Evolutionary conservation across 768 basidiomycete genomes (phyloP), one percentile per base, ranked within the genome.

Genomic region (Lepiota venenata): DNA sequence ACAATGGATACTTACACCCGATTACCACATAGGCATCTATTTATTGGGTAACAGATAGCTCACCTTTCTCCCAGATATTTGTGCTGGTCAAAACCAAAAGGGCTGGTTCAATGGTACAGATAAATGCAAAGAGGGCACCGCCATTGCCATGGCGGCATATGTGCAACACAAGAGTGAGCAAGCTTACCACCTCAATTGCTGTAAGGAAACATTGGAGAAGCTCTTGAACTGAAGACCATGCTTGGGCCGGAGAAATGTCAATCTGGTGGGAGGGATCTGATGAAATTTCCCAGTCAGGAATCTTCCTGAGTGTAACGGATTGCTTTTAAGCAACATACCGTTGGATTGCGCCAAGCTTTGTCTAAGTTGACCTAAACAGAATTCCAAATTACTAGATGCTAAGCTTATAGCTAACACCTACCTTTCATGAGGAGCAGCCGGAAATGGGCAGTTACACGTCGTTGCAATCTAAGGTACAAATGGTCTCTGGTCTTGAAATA

Each of bases 11-110:
- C 52, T 53, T 29, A 8, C 3, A 29, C 27, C 3, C 8, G 9
- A 22, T 7, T 3, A 4, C n/a, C n/a, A n/a, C n/a, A 7, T 15
- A 27, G 1, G 39, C 32, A 25, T 39, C 20, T 22, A 22, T 29
- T 29, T 22, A 18, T 7, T 2, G 11, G 14, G 18, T 18, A 43
- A 11, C 15, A 15, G 15, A 8, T 9, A 25, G 16, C 50, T 51
- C 16, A 58, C 57, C 45, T 46, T 47, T 47, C 18, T 53, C 41
- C 45, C 45, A 59, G 25, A 59, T 18, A 14, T 9, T 18, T 11
- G 18, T 32, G 15, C 27, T 12, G 18, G 38, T 37, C 3, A 35
- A 42, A 16, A 29, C 25, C 5, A 32, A 47, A 6, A 47, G n/a
- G 16, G 42, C 18, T 4, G 58, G 54, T 29, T 42, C 25, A 4